phyloP scores from a whole-genome alignment of 1,139 yeast genomes.

The Pneumocystis wakefieldiae region DNA sequence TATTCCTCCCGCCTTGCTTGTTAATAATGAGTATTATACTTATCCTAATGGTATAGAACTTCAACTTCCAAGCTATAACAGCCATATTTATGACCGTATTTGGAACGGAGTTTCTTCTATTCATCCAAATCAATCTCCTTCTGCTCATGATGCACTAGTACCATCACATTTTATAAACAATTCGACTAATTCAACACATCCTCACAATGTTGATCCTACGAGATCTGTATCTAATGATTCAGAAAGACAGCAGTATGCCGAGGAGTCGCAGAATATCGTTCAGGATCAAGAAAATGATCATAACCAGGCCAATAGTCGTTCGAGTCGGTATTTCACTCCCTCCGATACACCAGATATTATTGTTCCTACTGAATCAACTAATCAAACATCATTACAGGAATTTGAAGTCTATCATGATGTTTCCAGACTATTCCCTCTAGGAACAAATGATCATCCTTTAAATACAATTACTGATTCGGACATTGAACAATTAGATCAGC shows the following conservation, averaged over 20 bases:
- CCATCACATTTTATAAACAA: background rate
- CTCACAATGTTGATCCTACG: background rate
- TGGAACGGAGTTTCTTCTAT: slow-evolving; percentile 47
- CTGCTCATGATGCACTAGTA: background rate
- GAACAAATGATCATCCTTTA: background rate
- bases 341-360: background rate
- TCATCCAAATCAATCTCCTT: slow-evolving; percentile 21
- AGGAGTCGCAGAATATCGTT: background rate
- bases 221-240: background rate
- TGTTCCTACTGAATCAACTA: background rate
- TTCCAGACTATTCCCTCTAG: background rate
- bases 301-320: background rate
- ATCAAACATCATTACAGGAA: background rate
- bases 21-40: slow-evolving; percentile 14
- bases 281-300: background rate
- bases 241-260: background rate
- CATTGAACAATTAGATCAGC: background rate
- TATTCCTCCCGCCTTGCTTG: slow-evolving; percentile 68
- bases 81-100: slow-evolving; percentile 69
- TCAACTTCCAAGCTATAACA: slow-evolving; percentile 85
- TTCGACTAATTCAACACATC: background rate
- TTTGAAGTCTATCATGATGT: background rate
- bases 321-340: background rate
- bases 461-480: background rate
- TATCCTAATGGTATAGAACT: slow-evolving; percentile 24